Evolutionary conservation across 1,139 yeast species (phyloP).

Genomic region (Sugiyamaella neomexicana): DNA sequence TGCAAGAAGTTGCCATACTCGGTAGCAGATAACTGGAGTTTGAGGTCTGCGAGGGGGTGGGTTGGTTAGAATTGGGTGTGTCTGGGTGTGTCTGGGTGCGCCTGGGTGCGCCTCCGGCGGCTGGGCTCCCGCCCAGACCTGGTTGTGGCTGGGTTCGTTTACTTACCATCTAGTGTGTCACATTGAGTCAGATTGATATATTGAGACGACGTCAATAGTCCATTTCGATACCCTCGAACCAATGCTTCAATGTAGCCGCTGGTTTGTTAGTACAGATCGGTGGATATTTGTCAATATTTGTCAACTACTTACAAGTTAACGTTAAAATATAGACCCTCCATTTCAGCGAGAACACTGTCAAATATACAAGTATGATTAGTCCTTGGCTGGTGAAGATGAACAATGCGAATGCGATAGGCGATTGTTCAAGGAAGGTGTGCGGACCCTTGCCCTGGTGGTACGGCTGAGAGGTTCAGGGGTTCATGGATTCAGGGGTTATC

Average conservation of each 20-base stretch:
- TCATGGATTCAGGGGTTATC: too few relatives aligned
- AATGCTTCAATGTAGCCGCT: constrained; percentile 91
- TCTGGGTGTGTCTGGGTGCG: too few relatives aligned
- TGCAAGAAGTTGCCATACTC: constrained; percentile 92
- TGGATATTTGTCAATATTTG: too few relatives aligned
- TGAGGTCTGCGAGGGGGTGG: constrained; percentile 62
- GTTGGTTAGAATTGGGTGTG: too few relatives aligned
- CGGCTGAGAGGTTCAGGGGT: too few relatives aligned
- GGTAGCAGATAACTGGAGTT: constrained; percentile 89
- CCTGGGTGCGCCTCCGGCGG: neutral
- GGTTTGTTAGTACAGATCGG: constrained; percentile 3
- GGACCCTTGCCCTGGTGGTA: too few relatives aligned
- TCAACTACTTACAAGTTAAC: constrained; percentile 53
- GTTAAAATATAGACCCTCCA: constrained; percentile 90
- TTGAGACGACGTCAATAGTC: constrained; percentile 72
- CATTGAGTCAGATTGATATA: constrained; percentile 94
- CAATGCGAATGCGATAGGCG: too few relatives aligned
- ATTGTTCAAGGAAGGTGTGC: too few relatives aligned
- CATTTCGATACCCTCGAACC: constrained; percentile 90
- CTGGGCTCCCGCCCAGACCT: neutral
- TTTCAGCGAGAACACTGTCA: constrained; percentile 32
- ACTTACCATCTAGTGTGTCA: constrained; percentile 68
- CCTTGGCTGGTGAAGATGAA: neutral
- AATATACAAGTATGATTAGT: neutral
- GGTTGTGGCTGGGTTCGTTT: neutral